Percentiles rank a stretch among this genome's conserved stretches.
phyloP scores from a whole-genome alignment of 1,284 basidiomycete genomes.

The Naganishia sp. region DNA sequence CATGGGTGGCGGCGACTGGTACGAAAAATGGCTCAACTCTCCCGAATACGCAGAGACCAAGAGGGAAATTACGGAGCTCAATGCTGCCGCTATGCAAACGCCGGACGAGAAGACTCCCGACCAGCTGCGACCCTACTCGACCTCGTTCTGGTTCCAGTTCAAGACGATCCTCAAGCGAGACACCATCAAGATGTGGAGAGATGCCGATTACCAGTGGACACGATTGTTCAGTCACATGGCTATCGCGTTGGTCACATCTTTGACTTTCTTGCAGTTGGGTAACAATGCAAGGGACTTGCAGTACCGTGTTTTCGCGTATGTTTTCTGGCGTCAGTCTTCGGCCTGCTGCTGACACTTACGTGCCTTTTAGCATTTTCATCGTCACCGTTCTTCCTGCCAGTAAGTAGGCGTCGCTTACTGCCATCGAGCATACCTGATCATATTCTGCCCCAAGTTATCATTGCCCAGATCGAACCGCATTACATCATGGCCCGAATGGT shows the following conservation, averaged over 20 bases:
- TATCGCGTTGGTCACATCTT: slow-evolving; percentile 75
- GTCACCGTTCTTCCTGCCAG: slow-evolving; percentile 38
- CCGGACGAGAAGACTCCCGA: slow-evolving; percentile 45
- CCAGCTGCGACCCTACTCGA: slow-evolving; percentile 56
- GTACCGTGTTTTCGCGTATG: slow-evolving; percentile 76
- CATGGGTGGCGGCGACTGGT: slow-evolving; percentile 72
- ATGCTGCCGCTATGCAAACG: slow-evolving; percentile 53
- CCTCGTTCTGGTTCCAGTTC: slow-evolving; percentile 76
- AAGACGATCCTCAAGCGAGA: slow-evolving; percentile 72
- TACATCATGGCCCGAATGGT: slow-evolving; percentile 75
- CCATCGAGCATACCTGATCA: background rate
- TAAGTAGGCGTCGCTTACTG: background rate
- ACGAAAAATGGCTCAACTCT: slow-evolving; percentile 67
- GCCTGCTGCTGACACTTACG: background rate
- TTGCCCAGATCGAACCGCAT: slow-evolving; percentile 69
- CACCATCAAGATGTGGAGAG: slow-evolving; percentile 76
- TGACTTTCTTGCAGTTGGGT: slow-evolving; percentile 80
- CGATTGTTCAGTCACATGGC: slow-evolving; percentile 74
- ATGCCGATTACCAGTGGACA: slow-evolving; percentile 68
- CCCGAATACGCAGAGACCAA: slow-evolving; percentile 53
- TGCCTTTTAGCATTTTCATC: slow-evolving; percentile 50
- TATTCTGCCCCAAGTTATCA: slow-evolving; percentile 47
- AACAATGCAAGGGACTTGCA: slow-evolving; percentile 71
- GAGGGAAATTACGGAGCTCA: slow-evolving; percentile 56
- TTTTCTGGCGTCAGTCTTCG: slow-evolving; percentile 23